Base-by-base conservation (phyloP, 1,284 basidiomycete species). In the Ganoderma boninense region DNA sequence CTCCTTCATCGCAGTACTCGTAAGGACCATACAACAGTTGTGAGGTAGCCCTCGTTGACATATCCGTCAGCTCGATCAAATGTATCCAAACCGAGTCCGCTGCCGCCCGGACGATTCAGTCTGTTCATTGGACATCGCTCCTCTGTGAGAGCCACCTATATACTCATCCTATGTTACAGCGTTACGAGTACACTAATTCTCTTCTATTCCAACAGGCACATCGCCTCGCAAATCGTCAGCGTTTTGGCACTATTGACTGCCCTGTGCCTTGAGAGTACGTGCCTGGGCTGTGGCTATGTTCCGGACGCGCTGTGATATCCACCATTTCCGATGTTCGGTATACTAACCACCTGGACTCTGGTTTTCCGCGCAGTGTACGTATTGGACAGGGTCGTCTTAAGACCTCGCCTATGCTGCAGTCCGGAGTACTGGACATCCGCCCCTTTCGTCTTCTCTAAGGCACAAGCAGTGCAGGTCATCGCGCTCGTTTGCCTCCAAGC, bases 401-500 rank as follows among this genome's bases (percentile, higher is more conserved):
- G 71, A 62, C 68, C 68, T 43, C 40, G 60, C 35, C 72, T 70
- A 61, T 40, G 67, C 20, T 52, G 62, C 40, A 59, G 69, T 46
- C 59, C 64, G 61, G 32, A 10, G 38, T 40, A 56, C 32, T 61
- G 42, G 57, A 40, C 59, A 64, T 60, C 43, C 40, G 62, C 62
- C 52, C n/a, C 44, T 14, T 67, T 72, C 64, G 69, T 56, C 49
- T 49, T 64, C 61, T 72, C 71, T 0, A 69, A 74, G 61, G 65
- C 64, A 42, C 67, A 74, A 57, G 64, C 64, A 38, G 54, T 73
- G 14, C 74, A 74, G 18, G 69, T 77, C 56, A 44, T 73, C 49
- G 66, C 54, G 16, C 76, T 78, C 69, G 76, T 73, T 20, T 57
- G 69, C 44, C 60, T 76, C 20, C 77, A 78, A 49, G 68, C 76